These are phyloP conservation scores for Lipomyces yamanashiensis DNA, from an alignment of 805 yeast genomes.

Conservation along the genomic window DNA sequence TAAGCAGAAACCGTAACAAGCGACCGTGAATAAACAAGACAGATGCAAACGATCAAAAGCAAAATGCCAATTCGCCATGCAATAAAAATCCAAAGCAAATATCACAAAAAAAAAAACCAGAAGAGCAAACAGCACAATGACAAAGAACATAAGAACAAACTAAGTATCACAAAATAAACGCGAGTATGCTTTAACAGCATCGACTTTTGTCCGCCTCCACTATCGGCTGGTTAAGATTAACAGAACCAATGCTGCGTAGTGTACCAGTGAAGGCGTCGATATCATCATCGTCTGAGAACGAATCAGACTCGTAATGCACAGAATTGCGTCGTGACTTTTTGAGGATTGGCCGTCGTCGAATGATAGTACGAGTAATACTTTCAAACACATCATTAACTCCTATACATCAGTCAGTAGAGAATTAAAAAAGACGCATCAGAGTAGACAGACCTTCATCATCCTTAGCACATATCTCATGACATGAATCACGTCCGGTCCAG, in stretches of 20 bases:
- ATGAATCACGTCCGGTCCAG: conserved; percentile 41
- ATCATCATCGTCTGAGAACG: conserved; percentile 32
- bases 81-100: background rate
- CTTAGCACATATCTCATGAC: conserved; percentile 46
- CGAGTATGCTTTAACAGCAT: conserved; percentile 13
- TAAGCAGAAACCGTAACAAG: background rate
- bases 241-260: conserved; percentile 31
- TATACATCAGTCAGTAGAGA: background rate
- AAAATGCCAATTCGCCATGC: background rate
- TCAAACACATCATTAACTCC: conserved; percentile 46
- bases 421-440: background rate
- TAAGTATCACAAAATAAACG: background rate
- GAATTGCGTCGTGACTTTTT: conserved; percentile 36
- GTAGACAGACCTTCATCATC: conserved; percentile 40
- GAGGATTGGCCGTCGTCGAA: conserved; percentile 39
- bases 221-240: conserved; percentile 20
- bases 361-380: conserved; percentile 42
- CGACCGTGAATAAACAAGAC: background rate
- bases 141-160: background rate
- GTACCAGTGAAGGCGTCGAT: conserved; percentile 18
- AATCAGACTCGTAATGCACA: conserved; percentile 35
- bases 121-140: background rate
- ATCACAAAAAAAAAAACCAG: background rate
- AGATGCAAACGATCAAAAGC: background rate
- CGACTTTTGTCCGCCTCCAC: conserved; percentile 12